Percentiles rank a stretch among this genome's conserved stretches.
These are phyloP conservation scores for Prunus fruticosa DNA, from an alignment of 306 rosid species.

Conservation along the genomic window DNA sequence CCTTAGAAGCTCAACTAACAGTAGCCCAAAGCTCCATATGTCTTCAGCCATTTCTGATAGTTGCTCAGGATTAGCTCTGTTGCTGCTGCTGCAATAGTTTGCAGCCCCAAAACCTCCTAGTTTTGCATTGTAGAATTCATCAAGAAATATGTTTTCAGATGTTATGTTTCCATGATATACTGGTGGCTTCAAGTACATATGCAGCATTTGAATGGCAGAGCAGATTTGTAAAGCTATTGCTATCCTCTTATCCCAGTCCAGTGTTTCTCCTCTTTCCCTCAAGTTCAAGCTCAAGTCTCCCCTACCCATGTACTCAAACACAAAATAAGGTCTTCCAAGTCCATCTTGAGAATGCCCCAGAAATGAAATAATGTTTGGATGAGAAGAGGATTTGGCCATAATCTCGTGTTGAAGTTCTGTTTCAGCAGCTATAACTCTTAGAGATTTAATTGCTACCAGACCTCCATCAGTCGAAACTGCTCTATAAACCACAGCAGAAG, in stretches of 20 bases:
- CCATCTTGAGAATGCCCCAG: background rate
- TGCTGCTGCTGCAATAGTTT: constrained; percentile 8
- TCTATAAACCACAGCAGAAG: background rate
- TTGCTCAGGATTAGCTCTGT: background rate
- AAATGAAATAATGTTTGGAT: constrained; percentile 1
- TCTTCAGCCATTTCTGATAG: constrained; percentile 7
- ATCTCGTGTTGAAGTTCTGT: constrained; percentile 4
- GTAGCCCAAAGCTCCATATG: background rate
- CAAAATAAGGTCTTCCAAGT: background rate
- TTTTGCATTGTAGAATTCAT: constrained; percentile 3
- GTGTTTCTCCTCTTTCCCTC: background rate
- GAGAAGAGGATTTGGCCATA: background rate
- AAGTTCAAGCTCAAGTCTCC: constrained; percentile 5
- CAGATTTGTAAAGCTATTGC: background rate
- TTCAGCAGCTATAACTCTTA: background rate
- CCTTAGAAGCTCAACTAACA: background rate
- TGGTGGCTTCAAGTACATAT: background rate
- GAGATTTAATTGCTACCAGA: background rate
- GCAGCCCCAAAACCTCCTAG: constrained; percentile 3
- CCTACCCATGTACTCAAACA: background rate
- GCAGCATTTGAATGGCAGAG: constrained; percentile 12
- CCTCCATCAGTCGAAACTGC: background rate
- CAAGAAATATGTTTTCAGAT: background rate
- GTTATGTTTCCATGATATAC: constrained; percentile 2
- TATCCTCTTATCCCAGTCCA: constrained; percentile 10